A percentile compares a stretch with the other conserved stretches of the same genome.
These are phyloP conservation scores for Cubamyces lactineus DNA, from an alignment of 768 basidiomycete genomes.

Conservation along the genomic window DNA sequence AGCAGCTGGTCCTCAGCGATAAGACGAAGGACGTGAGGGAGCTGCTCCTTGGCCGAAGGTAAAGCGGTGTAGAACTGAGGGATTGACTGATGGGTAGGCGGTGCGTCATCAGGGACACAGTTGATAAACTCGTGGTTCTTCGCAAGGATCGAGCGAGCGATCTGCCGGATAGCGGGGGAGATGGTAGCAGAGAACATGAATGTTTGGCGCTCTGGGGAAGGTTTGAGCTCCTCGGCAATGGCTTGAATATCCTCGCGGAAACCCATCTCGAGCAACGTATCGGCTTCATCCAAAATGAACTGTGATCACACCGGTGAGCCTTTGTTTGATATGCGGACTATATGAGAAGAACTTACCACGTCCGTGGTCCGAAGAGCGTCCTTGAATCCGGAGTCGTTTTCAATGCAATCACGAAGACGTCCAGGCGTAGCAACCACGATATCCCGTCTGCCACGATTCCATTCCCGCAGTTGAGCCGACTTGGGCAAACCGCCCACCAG, in stretches of 20 bases:
- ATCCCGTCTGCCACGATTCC: conserved; percentile 65
- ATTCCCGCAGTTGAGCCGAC: conserved; percentile 66
- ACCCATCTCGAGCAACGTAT: conserved; percentile 90
- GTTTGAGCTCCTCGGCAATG: conserved; percentile 66
- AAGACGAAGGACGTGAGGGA: conserved; percentile 79
- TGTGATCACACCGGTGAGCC: conserved; percentile 33
- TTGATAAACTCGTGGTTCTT: conserved; percentile 73
- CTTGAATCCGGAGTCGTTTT: conserved; percentile 57
- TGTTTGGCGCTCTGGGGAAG: conserved; percentile 73
- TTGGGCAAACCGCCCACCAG: conserved; percentile 80
- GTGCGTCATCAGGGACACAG: conserved; percentile 61
- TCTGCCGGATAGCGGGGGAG: conserved; percentile 66
- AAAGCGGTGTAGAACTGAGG: conserved; percentile 84
- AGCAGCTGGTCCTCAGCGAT: conserved; percentile 86
- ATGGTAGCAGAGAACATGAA: conserved; percentile 93
- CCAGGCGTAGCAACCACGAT: conserved; percentile 93
- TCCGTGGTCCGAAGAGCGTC: conserved; percentile 56
- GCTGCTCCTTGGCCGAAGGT: conserved; percentile 61
- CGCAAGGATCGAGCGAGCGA: conserved; percentile 64
- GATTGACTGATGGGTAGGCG: conserved; percentile 73
- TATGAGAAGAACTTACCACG: conserved; percentile 48
- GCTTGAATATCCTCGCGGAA: conserved; percentile 85
- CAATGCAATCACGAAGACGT: conserved; percentile 73
- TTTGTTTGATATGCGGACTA: conserved; percentile 1
- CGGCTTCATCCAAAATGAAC: conserved; percentile 93